phyloP scores from a whole-genome alignment of 1,139 yeast genomes.

The Suzukiozyma palmioleophila region DNA sequence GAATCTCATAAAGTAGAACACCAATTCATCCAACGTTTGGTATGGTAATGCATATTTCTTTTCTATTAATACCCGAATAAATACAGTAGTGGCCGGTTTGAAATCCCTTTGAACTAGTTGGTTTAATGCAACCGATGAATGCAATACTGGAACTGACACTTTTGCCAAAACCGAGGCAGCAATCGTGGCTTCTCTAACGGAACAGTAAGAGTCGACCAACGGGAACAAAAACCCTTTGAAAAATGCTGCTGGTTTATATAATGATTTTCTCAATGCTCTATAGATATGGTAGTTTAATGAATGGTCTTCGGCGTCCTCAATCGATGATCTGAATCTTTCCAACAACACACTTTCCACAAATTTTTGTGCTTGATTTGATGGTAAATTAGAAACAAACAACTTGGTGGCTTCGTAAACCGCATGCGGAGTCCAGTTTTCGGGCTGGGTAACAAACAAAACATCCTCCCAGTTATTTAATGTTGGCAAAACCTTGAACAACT shows the following conservation, averaged over 20 bases:
- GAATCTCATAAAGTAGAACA: conserved; percentile 92
- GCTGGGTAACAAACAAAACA: conserved; percentile 85
- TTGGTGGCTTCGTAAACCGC: conserved; percentile 94
- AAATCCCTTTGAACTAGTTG: conserved; percentile 81
- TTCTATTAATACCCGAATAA: conserved; percentile 83
- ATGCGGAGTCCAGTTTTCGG: conserved; percentile 94
- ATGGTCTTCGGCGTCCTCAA: conserved; percentile 70
- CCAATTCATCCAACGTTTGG: conserved; percentile 91
- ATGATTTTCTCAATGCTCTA: conserved; percentile 84
- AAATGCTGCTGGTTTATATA: conserved; percentile 96
- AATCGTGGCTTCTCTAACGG: conserved; percentile 90
- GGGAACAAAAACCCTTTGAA: conserved; percentile 95
- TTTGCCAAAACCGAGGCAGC: conserved; percentile 89
- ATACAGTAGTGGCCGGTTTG: conserved; percentile 84
- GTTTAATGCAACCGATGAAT: conserved; percentile 92
- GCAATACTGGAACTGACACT: conserved; percentile 89
- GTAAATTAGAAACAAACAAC: conserved; percentile 83
- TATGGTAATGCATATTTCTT: conserved; percentile 96
- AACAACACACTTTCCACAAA: conserved; percentile 72
- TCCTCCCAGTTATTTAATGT: conserved; percentile 94
- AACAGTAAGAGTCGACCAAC: conserved; percentile 75
- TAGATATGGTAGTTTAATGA: conserved; percentile 85
- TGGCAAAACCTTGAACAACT: conserved; percentile 91
- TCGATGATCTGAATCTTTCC: conserved; percentile 79
- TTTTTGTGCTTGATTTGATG: conserved; percentile 83